A percentile compares a stretch with the other conserved stretches of the same genome.
Evolutionary conservation across 768 basidiomycete genomes (phyloP).

Genomic region (Naganishia vishniacii): DNA sequence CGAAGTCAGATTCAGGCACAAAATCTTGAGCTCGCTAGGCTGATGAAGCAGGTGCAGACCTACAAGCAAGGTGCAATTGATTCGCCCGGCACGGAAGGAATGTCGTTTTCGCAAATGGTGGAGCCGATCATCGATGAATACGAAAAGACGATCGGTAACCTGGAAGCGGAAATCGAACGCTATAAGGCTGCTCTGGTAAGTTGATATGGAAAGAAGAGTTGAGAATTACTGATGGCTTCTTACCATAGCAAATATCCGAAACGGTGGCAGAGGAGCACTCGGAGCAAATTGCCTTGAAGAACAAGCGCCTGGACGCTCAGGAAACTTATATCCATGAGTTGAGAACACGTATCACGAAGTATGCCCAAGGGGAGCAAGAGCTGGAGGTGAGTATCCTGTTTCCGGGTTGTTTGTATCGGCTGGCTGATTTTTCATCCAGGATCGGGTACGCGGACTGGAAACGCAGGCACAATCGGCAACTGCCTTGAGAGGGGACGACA

Average conservation of each 20-base stretch:
- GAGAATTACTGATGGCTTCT: background rate
- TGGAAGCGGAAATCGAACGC: slow-evolving; percentile 85
- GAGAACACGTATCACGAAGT: slow-evolving; percentile 52
- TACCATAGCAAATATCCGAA: slow-evolving; percentile 51
- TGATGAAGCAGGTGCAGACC: slow-evolving; percentile 36
- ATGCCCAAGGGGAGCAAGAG: slow-evolving; percentile 51
- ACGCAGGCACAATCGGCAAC: background rate
- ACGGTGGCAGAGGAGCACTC: slow-evolving; percentile 61
- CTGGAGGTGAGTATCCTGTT: slow-evolving; percentile 19
- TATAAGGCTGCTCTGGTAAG: slow-evolving; percentile 69
- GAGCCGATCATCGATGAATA: slow-evolving; percentile 98
- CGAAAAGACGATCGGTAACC: slow-evolving; percentile 89
- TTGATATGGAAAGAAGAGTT: background rate
- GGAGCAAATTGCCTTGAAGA: slow-evolving; percentile 55
- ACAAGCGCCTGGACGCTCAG: slow-evolving; percentile 75
- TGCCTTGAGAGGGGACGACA: background rate
- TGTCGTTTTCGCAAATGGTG: slow-evolving; percentile 54
- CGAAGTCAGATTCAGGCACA: slow-evolving; percentile 40
- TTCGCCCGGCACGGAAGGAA: slow-evolving; percentile 30
- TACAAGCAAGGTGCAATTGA: slow-evolving; percentile 1
- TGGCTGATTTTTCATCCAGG: slow-evolving; percentile 53
- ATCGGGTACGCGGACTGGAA: slow-evolving; percentile 36
- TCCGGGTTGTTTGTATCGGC: slow-evolving; percentile 7
- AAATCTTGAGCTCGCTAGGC: slow-evolving; percentile 39
- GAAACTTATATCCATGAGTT: slow-evolving; percentile 65